Conservation (phyloP, 192 early-diverging fungal genomes). For the Coemansia sp. region DNA sequence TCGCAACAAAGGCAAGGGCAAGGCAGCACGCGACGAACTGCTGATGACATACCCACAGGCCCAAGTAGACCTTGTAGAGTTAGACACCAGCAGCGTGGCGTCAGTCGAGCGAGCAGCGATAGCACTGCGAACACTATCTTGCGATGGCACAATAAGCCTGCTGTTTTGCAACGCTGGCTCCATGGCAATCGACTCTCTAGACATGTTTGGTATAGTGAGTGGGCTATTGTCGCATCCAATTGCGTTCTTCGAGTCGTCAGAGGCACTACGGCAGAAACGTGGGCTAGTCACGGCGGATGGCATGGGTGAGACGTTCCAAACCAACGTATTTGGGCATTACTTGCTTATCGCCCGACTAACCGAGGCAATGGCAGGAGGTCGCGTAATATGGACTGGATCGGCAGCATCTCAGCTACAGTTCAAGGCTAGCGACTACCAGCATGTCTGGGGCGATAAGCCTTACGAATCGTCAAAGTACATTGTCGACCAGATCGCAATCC, state of each 20-base stretch:
- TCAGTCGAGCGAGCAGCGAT: constrained; percentile 33
- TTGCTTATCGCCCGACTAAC: constrained; percentile 34
- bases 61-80: constrained; percentile 18
- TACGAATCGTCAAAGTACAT: constrained; percentile 57
- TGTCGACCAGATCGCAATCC: constrained; percentile 39
- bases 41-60: constrained; percentile 2
- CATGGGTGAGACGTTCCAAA: constrained; percentile 49
- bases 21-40: constrained; percentile 20
- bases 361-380: not conserved
- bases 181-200: constrained; percentile 40
- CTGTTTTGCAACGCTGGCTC: constrained; percentile 55
- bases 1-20: constrained; percentile 29
- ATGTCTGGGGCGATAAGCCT: constrained; percentile 36
- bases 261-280: constrained; percentile 34
- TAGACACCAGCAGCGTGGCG: constrained; percentile 48
- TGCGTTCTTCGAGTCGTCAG: constrained; percentile 45
- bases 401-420: constrained; percentile 30
- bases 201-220: constrained; percentile 11
- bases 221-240: constrained; percentile 39
- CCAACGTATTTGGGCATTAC: constrained; percentile 56
- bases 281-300: constrained; percentile 37
- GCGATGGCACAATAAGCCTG: constrained; percentile 20
- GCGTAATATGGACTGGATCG: constrained; percentile 55
- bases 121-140: not conserved
- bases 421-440: constrained; percentile 37